A percentile compares a stretch with the other conserved stretches of the same genome.
These are phyloP conservation scores for Tylopilus vinaceipallidus DNA, from an alignment of 768 basidiomycete species.

Conservation along the genomic window DNA sequence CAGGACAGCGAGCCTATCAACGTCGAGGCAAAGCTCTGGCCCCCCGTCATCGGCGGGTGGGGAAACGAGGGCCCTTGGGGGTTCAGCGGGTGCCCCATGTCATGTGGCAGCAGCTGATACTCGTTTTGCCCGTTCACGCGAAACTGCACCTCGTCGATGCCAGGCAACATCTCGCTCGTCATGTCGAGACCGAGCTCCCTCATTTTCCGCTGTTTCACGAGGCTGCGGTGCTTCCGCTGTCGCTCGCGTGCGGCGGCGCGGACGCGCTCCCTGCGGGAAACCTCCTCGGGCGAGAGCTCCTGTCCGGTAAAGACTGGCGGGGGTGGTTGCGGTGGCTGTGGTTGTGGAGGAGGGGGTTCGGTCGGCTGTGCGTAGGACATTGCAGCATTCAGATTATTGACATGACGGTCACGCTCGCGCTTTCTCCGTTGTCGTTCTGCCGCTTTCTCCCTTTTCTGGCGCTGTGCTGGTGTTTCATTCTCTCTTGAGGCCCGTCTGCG, in stretches of 20 bases:
- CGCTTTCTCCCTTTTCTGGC: conserved; percentile 80
- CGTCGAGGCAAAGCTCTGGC: conserved; percentile 79
- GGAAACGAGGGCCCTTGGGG: conserved; percentile 64
- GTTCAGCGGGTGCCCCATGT: conserved; percentile 34
- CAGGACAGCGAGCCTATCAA: conserved; percentile 75
- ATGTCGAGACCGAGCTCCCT: conserved; percentile 81
- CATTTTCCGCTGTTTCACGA: conserved; percentile 79
- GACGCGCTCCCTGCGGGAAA: conserved; percentile 65
- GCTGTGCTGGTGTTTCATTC: conserved; percentile 71
- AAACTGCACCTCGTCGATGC: conserved; percentile 67
- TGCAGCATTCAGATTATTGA: conserved; percentile 39
- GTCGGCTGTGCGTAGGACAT: conserved; percentile 39
- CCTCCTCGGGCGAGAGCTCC: conserved; percentile 60
- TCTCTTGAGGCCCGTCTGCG: conserved; percentile 59
- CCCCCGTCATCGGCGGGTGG: conserved; percentile 48
- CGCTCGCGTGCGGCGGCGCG: conserved; percentile 76
- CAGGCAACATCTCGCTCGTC: conserved; percentile 66
- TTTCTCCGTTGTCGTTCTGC: conserved; percentile 83
- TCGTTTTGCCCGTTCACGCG: conserved; percentile 47
- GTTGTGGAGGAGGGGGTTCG: conserved; percentile 34
- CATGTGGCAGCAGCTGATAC: conserved; percentile 38
- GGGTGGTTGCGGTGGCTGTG: conserved; percentile 29
- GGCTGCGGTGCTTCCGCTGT: conserved; percentile 76
- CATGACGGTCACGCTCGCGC: conserved; percentile 64
- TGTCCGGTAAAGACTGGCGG: conserved; percentile 27